Percentiles rank a stretch among this genome's conserved stretches.
phyloP scores from a whole-genome alignment of 106 monocot species.

The Phalaenopsis equestris region DNA sequence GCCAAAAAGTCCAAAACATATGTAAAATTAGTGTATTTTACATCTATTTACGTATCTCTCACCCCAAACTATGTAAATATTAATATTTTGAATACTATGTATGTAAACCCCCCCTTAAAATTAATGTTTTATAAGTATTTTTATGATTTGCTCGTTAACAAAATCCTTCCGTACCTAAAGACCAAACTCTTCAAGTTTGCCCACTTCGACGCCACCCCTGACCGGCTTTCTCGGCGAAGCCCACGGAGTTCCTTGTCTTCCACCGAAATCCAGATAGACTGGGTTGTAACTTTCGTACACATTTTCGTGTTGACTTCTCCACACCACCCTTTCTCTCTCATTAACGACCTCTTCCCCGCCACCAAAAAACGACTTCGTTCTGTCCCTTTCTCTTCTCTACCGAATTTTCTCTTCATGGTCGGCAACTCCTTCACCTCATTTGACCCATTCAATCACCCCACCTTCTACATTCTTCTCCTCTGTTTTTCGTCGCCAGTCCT shows the following conservation, averaged over 20 bases:
- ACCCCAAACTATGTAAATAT: no score
- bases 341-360: neutral
- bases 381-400: neutral
- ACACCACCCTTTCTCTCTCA: neutral
- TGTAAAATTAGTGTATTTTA: no score
- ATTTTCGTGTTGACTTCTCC: slow-evolving; percentile 1
- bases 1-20: no score
- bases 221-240: neutral
- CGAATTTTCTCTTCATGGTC: slow-evolving; percentile 1
- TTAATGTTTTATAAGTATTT: no score
- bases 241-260: neutral
- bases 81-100: no score
- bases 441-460: neutral
- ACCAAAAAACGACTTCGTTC: neutral
- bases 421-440: neutral
- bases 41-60: no score
- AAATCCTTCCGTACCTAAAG: no score
- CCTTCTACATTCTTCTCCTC: neutral
- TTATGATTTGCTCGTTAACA: no score
- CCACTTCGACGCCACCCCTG: neutral
- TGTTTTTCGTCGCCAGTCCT: neutral
- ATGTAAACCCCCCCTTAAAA: no score
- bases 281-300: neutral
- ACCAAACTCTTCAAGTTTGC: no score
- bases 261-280: neutral